Evolutionary conservation across 331 rosid species (phyloP).

Genomic region (Malus hybrid): DNA sequence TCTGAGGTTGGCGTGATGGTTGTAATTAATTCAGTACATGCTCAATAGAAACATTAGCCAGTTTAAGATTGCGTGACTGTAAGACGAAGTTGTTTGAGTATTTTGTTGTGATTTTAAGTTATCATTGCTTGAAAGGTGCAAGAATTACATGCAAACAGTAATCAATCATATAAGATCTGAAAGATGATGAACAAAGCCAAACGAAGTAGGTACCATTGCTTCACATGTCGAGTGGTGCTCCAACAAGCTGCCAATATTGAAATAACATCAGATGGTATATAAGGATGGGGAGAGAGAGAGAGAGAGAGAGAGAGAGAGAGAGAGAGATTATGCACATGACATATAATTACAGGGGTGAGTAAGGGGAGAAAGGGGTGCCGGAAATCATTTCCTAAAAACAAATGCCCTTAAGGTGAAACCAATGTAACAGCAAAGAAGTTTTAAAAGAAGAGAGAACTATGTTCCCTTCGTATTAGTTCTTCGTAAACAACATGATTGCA

Average conservation of each 20-base stretch:
- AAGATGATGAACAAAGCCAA: slow-evolving; percentile 5
- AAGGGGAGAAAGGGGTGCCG: too few relatives aligned
- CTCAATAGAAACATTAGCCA: too few relatives aligned
- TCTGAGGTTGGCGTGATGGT: too few relatives aligned
- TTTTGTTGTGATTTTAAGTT: not conserved
- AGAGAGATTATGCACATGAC: not conserved
- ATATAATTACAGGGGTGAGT: not conserved
- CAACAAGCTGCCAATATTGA: slow-evolving; percentile 76
- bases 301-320: not conserved
- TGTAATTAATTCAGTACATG: too few relatives aligned
- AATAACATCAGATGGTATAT: not conserved
- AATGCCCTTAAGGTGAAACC: not conserved
- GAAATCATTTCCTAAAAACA: not conserved
- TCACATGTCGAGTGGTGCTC: slow-evolving; percentile 55
- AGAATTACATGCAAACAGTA: not conserved
- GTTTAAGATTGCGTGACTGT: too few relatives aligned
- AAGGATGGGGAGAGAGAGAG: not conserved
- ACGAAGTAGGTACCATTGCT: slow-evolving; percentile 58
- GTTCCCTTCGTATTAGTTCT: not conserved
- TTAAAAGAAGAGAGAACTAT: not conserved
- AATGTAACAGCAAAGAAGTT: not conserved
- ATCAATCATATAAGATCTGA: not conserved
- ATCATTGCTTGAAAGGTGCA: not conserved
- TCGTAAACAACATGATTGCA: slow-evolving; percentile 11
- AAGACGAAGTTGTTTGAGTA: not conserved